phyloP scores from a whole-genome alignment of 192 early-diverging fungal species.

The Coemansia erecta region DNA sequence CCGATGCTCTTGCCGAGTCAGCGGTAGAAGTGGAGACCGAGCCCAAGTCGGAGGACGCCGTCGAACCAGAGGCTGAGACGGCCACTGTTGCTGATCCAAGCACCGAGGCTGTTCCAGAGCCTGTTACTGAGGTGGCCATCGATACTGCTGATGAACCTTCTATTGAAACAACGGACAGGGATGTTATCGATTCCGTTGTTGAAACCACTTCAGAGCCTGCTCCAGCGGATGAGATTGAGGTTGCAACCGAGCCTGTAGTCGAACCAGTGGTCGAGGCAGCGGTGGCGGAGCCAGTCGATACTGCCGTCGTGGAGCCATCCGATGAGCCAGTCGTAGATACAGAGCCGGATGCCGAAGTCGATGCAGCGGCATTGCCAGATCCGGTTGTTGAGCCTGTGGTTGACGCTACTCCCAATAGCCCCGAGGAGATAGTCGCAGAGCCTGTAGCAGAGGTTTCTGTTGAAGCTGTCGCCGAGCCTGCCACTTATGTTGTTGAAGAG shows the following conservation, averaged over 20 bases:
- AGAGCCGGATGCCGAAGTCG: neutral
- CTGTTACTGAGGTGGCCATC: neutral
- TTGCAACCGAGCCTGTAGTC: neutral
- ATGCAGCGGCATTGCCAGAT: neutral
- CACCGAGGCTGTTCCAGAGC: neutral
- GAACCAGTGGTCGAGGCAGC: neutral
- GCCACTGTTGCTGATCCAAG: neutral
- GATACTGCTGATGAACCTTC: neutral
- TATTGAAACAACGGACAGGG: neutral
- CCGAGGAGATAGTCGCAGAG: neutral
- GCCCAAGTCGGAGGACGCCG: neutral
- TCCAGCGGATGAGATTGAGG: neutral
- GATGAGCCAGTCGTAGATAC: neutral
- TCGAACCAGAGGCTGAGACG: constrained; percentile 1
- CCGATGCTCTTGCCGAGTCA: neutral
- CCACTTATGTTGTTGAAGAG: neutral
- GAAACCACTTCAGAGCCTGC: neutral
- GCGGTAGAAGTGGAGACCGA: neutral
- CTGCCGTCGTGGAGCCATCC: too few relatives aligned
- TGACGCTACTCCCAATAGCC: neutral
- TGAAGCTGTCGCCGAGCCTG: neutral
- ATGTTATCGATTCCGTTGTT: neutral
- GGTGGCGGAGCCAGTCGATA: too few relatives aligned
- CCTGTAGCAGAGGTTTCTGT: neutral
- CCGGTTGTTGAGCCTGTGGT: neutral